Evolutionary conservation across 805 yeast genomes (phyloP).

Genomic region (Teunomyces panamensis): DNA sequence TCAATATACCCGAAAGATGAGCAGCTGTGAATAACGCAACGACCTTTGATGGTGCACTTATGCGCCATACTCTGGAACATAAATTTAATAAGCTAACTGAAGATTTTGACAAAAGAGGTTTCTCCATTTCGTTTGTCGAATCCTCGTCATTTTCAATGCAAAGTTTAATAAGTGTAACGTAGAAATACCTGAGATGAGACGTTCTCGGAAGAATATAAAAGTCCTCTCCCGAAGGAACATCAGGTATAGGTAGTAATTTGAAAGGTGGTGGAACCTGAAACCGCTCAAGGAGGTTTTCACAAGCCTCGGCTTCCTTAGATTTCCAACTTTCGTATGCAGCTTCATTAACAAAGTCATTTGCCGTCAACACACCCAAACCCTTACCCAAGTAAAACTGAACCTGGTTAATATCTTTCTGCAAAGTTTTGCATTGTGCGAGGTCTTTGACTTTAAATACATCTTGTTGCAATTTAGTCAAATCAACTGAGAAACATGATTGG

Average conservation of each 20-base stretch:
- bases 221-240: conserved; percentile 33
- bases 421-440: conserved; percentile 36
- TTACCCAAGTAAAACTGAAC: conserved; percentile 32
- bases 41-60: conserved; percentile 49
- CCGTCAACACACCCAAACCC: conserved; percentile 39
- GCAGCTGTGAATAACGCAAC: conserved; percentile 50
- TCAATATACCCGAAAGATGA: conserved; percentile 26
- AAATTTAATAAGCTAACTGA: conserved; percentile 41
- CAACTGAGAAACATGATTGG: conserved; percentile 48
- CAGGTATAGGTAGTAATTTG: conserved; percentile 30
- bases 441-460: conserved; percentile 47
- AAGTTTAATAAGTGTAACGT: conserved; percentile 36
- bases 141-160: conserved; percentile 42
- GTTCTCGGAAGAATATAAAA: conserved; percentile 35
- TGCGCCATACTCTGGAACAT: conserved; percentile 58
- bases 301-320: conserved; percentile 19
- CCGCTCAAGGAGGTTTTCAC: conserved; percentile 22
- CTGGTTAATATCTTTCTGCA: conserved; percentile 36
- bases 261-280: conserved; percentile 32
- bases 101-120: conserved; percentile 35
- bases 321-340: conserved; percentile 34
- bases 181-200: conserved; percentile 36
- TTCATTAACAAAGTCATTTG: conserved; percentile 19
- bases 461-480: conserved; percentile 49
- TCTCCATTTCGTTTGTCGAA: conserved; percentile 12